Conservation (phyloP, 345 rosid genomes). For the Gossypium raimondii region DNA sequence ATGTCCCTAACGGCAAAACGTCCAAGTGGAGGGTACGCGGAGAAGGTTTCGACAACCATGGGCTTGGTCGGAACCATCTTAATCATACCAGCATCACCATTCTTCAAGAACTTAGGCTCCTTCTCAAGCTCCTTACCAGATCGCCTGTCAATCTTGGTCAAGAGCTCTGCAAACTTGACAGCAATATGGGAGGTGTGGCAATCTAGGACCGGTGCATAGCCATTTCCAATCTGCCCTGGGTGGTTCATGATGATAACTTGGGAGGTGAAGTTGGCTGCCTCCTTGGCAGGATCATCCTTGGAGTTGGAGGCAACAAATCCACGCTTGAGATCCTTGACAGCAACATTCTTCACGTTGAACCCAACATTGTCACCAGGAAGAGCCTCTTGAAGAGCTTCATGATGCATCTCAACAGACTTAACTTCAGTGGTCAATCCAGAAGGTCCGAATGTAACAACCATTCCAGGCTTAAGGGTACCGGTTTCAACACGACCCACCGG, state of each 20-base stretch:
- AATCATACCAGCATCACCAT: conserved; percentile 72
- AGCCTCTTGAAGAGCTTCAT: conserved; percentile 73
- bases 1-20: conserved; percentile 90
- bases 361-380: conserved; percentile 82
- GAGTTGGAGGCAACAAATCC: conserved; percentile 84
- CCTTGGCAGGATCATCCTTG: conserved; percentile 84
- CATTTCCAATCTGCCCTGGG: conserved; percentile 89
- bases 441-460: conserved; percentile 76
- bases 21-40: conserved; percentile 75
- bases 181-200: conserved; percentile 90
- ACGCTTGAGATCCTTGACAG: conserved; percentile 85
- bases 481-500: conserved; percentile 82
- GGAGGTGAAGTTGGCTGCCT: conserved; percentile 70
- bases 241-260: conserved; percentile 94
- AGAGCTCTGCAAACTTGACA: conserved; percentile 60
- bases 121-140: conserved; percentile 83
- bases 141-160: conserved; percentile 75
- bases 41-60: conserved; percentile 90
- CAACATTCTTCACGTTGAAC: conserved; percentile 78
- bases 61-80: conserved; percentile 92
- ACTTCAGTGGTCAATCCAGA: conserved; percentile 79
- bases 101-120: conserved; percentile 83
- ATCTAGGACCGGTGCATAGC: conserved; percentile 79
- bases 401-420: conserved; percentile 94
- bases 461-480: conserved; percentile 68